Evolutionary conservation across 352 stramenopile species (phyloP), one percentile per base, ranked within the genome.

Genomic region (Phytopythium delawarense): DNA sequence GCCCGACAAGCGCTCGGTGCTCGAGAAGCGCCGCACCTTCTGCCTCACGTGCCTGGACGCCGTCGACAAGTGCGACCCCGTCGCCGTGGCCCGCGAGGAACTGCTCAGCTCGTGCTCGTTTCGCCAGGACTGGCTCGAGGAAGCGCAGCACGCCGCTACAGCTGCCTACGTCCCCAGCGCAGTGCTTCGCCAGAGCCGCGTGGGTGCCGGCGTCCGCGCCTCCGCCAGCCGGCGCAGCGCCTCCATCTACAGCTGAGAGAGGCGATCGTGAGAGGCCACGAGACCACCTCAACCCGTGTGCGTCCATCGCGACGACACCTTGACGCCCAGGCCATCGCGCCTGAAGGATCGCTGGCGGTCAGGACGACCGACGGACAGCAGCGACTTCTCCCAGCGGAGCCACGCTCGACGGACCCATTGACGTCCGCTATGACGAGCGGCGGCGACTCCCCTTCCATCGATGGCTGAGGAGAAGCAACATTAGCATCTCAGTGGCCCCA

Each of bases 21-120:
- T 79, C 15, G 69, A 67, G 34, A 75, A 76, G 51, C 75, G 75
- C 35, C 57, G 69, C 25, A 65, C 51, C 15, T 76, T 79, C 42
- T 79, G 72, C 63, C 59, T 59, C 12, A 59, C 57, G 16, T 79
- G 72, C 42, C 63, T 79, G 20, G 32, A 51, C 54, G 66, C 71
- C 39, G 69, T 71, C 42, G 63, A 68, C 52, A 70, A 74, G 28
- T 67, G 32, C 23, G 69, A 79, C 23, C 62, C 72, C 32, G 39
- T 76, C 7, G 63, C 66, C 59, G 69, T 79, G 3, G 72, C 69
- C 6, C 58, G 63, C 48, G 72, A 79, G 53, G 72, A 79, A 48
- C 55, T 79, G 13, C 34, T 60, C 34, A 60, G 54, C 23, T 51
- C 39, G 39, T 60, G 54, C 54, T 2, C 54, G 16, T 23, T 60